Conservation (phyloP, 805 yeast genomes). For the Suhomyces sp. region DNA sequence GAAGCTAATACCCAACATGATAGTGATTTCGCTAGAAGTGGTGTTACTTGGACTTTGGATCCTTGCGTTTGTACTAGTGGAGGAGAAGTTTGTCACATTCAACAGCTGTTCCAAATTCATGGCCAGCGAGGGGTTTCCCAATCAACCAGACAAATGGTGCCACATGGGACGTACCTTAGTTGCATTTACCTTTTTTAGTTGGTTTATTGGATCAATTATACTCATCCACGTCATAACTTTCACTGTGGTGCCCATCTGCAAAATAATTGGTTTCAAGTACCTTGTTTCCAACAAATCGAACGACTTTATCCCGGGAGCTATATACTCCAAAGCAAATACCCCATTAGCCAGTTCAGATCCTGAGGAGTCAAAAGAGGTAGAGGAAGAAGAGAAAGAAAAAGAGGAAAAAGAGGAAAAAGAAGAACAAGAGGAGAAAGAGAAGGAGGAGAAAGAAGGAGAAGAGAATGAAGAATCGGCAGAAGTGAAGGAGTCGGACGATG, state of each 20-base stretch:
- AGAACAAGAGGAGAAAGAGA: neutral
- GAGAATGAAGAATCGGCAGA: neutral
- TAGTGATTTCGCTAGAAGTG: slow-evolving; percentile 4
- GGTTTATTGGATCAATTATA: slow-evolving; percentile 4
- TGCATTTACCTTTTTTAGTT: slow-evolving; percentile 8
- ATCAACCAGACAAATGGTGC: slow-evolving; percentile 3
- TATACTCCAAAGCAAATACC: neutral
- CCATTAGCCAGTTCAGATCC: neutral
- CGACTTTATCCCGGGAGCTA: slow-evolving; percentile 1
- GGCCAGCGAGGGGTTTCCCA: neutral
- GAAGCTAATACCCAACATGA: slow-evolving; percentile 2
- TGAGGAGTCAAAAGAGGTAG: neutral
- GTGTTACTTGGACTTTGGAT: slow-evolving; percentile 8
- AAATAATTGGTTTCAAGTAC: neutral
- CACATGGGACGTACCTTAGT: slow-evolving; percentile 7
- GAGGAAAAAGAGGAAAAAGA: neutral
- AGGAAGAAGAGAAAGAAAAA: neutral
- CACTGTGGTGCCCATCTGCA: slow-evolving; percentile 3
- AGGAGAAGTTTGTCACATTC: slow-evolving; percentile 2
- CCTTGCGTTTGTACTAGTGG: slow-evolving; percentile 4
- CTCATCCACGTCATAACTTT: neutral
- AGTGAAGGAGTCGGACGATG: neutral
- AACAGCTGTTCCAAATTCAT: slow-evolving; percentile 5
- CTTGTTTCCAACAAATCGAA: neutral
- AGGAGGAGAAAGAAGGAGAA: neutral